These are phyloP conservation scores for Naganishia vishniacii DNA, from an alignment of 768 basidiomycete genomes.

Conservation along the genomic window DNA sequence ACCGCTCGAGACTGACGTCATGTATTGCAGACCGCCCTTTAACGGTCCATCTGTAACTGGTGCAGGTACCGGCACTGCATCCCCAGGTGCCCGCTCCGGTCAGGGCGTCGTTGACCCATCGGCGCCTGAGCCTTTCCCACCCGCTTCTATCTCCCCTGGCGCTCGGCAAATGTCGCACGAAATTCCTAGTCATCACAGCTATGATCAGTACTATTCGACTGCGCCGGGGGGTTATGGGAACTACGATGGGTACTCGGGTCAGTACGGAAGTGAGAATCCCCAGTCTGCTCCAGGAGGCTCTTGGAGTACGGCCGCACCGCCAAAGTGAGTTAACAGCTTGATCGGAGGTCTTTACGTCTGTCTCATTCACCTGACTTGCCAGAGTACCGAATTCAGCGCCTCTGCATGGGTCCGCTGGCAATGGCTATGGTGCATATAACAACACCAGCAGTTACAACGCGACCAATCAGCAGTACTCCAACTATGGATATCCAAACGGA, in stretches of 20 bases:
- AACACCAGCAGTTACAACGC: background rate
- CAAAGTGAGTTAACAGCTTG: conserved; percentile 22
- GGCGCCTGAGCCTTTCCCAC: conserved; percentile 9
- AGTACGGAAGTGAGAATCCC: conserved; percentile 26
- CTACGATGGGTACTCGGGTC: conserved; percentile 26
- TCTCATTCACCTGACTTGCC: background rate
- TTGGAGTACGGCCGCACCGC: conserved; percentile 23
- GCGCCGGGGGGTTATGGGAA: background rate
- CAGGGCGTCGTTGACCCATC: conserved; percentile 15
- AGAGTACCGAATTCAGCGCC: conserved; percentile 32
- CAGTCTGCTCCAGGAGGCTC: conserved; percentile 27
- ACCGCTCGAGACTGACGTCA: background rate
- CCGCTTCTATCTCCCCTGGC: conserved; percentile 7
- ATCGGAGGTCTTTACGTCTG: conserved; percentile 15
- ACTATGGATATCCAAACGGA: conserved; percentile 6
- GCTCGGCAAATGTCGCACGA: conserved; percentile 14
- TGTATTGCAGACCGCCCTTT: background rate
- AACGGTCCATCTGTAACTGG: background rate
- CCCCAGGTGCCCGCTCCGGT: conserved; percentile 8
- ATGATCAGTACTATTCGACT: conserved; percentile 4
- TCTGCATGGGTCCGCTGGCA: conserved; percentile 7
- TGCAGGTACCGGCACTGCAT: conserved; percentile 3
- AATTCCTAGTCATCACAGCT: conserved; percentile 21
- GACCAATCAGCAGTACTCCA: background rate
- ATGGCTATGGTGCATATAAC: background rate